Evolutionary conservation across 805 yeast species (phyloP).

Genomic region (Candida chauliodis): DNA sequence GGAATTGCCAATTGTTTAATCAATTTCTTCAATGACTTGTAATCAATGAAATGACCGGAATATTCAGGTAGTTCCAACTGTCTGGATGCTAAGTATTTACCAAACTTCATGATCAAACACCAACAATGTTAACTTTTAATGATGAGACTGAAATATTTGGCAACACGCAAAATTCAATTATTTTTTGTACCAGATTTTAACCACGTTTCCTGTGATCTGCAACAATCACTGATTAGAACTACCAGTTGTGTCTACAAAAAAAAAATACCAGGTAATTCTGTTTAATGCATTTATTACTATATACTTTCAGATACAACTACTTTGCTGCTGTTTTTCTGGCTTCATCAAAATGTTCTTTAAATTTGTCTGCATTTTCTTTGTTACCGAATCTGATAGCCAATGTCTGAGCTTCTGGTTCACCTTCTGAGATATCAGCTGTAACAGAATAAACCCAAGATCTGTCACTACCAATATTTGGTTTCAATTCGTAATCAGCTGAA

Average conservation of each 20-base stretch:
- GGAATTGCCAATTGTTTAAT: constrained; percentile 73
- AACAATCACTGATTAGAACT: too few relatives aligned
- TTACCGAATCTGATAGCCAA: constrained; percentile 93
- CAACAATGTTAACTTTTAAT: too few relatives aligned
- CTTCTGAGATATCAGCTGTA: constrained; percentile 92
- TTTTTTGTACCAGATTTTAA: too few relatives aligned
- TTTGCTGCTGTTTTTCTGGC: constrained; percentile 52
- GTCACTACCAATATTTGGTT: constrained; percentile 93
- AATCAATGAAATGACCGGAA: constrained; percentile 88
- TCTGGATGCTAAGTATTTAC: constrained; percentile 90
- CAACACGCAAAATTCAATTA: too few relatives aligned
- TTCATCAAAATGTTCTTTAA: constrained; percentile 86
- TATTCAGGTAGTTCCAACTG: constrained; percentile 95
- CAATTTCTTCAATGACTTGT: constrained; percentile 87
- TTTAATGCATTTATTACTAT: constrained; percentile 2
- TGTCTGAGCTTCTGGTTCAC: constrained; percentile 92
- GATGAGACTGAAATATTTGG: too few relatives aligned
- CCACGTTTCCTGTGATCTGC: too few relatives aligned
- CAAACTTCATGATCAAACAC: constrained; percentile 65
- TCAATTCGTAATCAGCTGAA: constrained; percentile 75
- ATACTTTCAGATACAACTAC: background rate
- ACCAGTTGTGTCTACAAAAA: background rate
- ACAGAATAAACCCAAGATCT: constrained; percentile 98
- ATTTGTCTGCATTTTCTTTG: constrained; percentile 91
- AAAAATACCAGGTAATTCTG: background rate